Conservation (phyloP, 2,329 filamentous ascomycete species). For the Xylaria digitata region DNA sequence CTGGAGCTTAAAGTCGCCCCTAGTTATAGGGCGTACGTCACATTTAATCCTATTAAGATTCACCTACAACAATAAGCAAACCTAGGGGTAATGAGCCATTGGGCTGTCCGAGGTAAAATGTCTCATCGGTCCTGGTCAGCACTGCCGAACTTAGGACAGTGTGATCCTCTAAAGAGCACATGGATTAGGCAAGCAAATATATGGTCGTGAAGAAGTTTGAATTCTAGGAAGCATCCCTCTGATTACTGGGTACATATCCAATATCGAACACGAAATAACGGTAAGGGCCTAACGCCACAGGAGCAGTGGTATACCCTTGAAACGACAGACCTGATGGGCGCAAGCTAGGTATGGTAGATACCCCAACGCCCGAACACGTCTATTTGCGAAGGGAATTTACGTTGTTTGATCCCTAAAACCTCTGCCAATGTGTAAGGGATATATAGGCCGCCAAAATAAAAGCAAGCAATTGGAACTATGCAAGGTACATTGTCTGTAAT, state of each 20-base stretch:
- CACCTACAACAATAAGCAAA: too few relatives aligned
- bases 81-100: neutral
- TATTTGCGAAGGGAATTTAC: too few relatives aligned
- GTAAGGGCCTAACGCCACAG: neutral
- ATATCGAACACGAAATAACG: neutral
- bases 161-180: neutral
- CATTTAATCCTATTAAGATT: too few relatives aligned
- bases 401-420: too few relatives aligned
- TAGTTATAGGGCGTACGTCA: too few relatives aligned
- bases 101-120: neutral
- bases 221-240: neutral
- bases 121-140: neutral
- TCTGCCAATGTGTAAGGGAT: too few relatives aligned
- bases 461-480: too few relatives aligned
- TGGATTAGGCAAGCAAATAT: neutral
- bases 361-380: neutral
- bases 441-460: too few relatives aligned
- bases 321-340: neutral
- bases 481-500: too few relatives aligned
- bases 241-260: neutral
- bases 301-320: neutral
- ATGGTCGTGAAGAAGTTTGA: neutral
- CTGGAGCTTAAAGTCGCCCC: too few relatives aligned
- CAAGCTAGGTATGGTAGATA: neutral
- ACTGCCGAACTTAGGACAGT: neutral